These are phyloP conservation scores for Chaetomiaceae sp. DNA, from an alignment of 2,329 filamentous ascomycete genomes.

Conservation along the genomic window DNA sequence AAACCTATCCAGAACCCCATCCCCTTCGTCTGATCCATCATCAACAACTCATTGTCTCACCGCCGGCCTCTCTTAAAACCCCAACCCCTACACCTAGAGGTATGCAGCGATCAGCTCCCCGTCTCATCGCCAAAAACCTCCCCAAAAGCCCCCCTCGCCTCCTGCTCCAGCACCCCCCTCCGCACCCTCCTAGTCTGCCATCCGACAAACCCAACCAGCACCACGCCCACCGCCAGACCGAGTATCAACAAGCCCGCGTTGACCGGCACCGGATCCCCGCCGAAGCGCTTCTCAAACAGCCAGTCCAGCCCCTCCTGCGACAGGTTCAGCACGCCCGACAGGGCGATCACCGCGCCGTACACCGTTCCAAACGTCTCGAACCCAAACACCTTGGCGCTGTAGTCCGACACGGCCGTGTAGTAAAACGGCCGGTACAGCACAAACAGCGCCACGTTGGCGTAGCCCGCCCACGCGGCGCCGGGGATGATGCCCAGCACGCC, in stretches of 20 bases:
- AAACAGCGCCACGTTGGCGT: constrained; percentile 72
- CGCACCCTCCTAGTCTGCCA: constrained; percentile 36
- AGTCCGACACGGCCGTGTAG: constrained; percentile 87
- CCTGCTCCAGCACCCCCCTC: constrained; percentile 31
- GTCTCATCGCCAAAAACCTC: too few species aligned
- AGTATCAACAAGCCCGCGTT: constrained; percentile 63
- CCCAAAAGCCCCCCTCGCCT: constrained; percentile 30
- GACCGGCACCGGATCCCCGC: constrained; percentile 69
- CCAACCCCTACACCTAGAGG: too few species aligned
- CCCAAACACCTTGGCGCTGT: constrained; percentile 85
- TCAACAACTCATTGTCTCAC: too few species aligned
- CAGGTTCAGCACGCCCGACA: constrained; percentile 81
- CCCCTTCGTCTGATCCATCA: too few species aligned
- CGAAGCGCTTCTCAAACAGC: constrained; percentile 68
- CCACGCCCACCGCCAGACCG: constrained; percentile 60
- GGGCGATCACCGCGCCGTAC: constrained; percentile 86
- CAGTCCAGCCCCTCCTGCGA: constrained; percentile 75
- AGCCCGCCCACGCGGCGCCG: constrained; percentile 60
- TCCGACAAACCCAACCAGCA: constrained; percentile 63
- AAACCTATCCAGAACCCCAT: too few species aligned
- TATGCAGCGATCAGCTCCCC: too few species aligned
- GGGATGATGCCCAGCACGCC: constrained; percentile 73
- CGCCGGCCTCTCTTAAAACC: too few species aligned
- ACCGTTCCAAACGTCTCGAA: constrained; percentile 90
- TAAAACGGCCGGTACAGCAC: constrained; percentile 84